Percentiles rank a stretch among this genome's conserved stretches.
Conservation (phyloP, 1,284 basidiomycete species). For the Gastroboletus turbinatus region DNA sequence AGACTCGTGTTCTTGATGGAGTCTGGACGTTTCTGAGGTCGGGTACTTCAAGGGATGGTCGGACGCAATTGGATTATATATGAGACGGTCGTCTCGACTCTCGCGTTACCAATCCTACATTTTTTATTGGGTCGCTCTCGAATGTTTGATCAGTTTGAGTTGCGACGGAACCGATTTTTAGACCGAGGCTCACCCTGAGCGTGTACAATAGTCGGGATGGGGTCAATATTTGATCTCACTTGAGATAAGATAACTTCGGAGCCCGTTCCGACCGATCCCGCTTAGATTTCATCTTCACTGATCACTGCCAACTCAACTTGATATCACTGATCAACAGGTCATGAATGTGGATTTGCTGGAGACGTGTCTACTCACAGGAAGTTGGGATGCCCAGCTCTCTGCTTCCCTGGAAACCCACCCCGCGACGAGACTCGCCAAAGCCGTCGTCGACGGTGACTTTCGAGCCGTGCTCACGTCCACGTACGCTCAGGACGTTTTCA, state of each 20-base stretch:
- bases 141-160: background rate
- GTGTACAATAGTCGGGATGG: background rate
- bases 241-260: conserved; percentile 14
- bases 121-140: background rate
- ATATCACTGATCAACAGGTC: conserved; percentile 4
- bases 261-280: background rate
- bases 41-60: background rate
- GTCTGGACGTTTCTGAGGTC: background rate
- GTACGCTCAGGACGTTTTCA: conserved; percentile 47
- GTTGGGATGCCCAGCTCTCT: conserved; percentile 42
- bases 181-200: background rate
- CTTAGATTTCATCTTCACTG: background rate
- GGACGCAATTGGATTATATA: too few species aligned
- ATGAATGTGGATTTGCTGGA: conserved; percentile 42
- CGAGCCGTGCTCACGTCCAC: conserved; percentile 51
- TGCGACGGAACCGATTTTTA: background rate
- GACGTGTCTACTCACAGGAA: conserved; percentile 50
- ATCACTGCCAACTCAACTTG: background rate
- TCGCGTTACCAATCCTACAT: background rate
- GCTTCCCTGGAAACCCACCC: conserved; percentile 14
- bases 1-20: background rate
- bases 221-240: too few species aligned
- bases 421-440: conserved; percentile 38
- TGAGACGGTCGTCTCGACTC: background rate
- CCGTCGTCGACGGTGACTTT: conserved; percentile 48